Conservation (phyloP, 805 yeast species). For the Yamadazyma insecticola region DNA sequence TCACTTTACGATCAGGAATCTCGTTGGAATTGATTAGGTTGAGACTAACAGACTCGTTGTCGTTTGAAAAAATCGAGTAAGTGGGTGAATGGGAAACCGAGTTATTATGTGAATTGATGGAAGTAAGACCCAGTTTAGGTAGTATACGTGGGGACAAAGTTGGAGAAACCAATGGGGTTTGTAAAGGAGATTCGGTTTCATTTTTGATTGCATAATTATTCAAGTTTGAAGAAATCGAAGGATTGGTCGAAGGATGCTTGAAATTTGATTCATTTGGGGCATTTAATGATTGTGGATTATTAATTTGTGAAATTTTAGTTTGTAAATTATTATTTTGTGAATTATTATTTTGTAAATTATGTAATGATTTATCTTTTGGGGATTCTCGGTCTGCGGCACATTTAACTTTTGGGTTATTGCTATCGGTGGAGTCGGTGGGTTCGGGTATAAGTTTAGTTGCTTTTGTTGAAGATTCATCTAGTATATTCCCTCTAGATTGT, state of each 20-base stretch:
- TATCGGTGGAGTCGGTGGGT: no score
- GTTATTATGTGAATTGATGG: slow-evolving; percentile 3
- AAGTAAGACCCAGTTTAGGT: not conserved
- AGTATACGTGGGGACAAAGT: not conserved
- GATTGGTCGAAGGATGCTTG: not conserved
- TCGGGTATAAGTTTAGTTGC: no score
- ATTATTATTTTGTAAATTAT: no score
- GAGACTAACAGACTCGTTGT: no score
- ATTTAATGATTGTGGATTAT: no score
- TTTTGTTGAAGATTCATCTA: not conserved
- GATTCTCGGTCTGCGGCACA: not conserved
- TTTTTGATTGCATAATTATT: not conserved
- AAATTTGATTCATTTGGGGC: not conserved
- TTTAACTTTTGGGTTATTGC: not conserved
- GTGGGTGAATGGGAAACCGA: slow-evolving; percentile 12
- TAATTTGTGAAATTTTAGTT: no score
- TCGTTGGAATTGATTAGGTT: no score
- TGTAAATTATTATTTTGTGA: no score
- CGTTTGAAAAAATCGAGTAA: slow-evolving; percentile 12
- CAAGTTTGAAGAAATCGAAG: not conserved
- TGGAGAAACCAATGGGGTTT: slow-evolving; percentile 1
- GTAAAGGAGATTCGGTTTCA: not conserved
- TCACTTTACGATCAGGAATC: no score
- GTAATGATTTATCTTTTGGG: no score
- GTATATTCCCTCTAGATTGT: not conserved